A percentile compares a stretch with the other conserved stretches of the same genome.
phyloP scores from a whole-genome alignment of 1,139 yeast species.

The Suhomyces bokatorum region DNA sequence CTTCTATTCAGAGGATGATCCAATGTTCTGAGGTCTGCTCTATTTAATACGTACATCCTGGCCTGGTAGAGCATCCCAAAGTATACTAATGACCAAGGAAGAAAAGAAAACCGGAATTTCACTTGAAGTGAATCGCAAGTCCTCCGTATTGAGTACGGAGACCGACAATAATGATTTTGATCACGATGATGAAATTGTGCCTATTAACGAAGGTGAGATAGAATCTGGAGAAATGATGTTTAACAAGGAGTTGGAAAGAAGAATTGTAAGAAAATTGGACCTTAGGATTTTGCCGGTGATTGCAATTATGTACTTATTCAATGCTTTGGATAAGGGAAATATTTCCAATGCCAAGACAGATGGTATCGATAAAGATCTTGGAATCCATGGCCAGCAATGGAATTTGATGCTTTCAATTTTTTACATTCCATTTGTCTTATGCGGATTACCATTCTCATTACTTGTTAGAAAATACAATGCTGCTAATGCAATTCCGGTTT shows the following conservation, averaged over 20 bases:
- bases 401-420: conserved; percentile 28
- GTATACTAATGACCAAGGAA: background rate
- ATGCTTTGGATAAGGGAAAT: conserved; percentile 29
- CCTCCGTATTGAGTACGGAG: conserved; percentile 10
- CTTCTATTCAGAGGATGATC: background rate
- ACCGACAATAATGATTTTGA: background rate
- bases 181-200: background rate
- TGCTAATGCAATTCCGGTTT: conserved; percentile 23
- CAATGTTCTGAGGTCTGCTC: background rate
- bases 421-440: conserved; percentile 25
- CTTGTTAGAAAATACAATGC: conserved; percentile 23
- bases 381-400: conserved; percentile 22
- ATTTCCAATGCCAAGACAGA: conserved; percentile 26
- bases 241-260: conserved; percentile 24
- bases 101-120: conserved; percentile 3
- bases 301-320: conserved; percentile 30
- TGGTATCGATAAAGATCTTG: conserved; percentile 22
- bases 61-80: background rate
- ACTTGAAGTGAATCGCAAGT: conserved; percentile 11
- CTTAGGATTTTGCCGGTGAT: conserved; percentile 31
- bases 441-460: conserved; percentile 23
- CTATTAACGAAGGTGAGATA: background rate
- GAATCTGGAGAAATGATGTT: conserved; percentile 11
- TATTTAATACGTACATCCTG: background rate
- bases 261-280: conserved; percentile 35